Evolutionary conservation across 2,329 filamentous ascomycete genomes (phyloP).

Genomic region (Fusarium neocosmosporiellum): DNA sequence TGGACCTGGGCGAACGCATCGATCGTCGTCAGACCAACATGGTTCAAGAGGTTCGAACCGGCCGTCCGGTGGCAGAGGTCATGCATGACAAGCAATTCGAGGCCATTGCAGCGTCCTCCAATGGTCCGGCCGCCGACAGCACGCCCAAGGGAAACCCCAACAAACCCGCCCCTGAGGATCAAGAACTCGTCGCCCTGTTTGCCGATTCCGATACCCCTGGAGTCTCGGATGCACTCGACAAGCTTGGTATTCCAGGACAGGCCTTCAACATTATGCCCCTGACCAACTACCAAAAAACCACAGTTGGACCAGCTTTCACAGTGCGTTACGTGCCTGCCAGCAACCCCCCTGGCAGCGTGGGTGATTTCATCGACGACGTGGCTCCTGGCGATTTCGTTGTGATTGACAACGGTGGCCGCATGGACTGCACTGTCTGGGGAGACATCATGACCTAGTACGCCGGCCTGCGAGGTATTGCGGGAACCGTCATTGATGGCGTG

Average conservation of each 20-base stretch:
- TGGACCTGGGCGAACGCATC: background rate
- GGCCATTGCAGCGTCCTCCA: background rate
- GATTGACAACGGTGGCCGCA: constrained; percentile 49
- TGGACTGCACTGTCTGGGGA: constrained; percentile 50
- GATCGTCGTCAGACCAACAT: background rate
- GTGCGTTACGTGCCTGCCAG: constrained; percentile 45
- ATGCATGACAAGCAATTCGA: background rate
- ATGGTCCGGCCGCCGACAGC: background rate
- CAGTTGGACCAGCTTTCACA: constrained; percentile 48
- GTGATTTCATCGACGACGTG: background rate
- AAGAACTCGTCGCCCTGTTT: background rate
- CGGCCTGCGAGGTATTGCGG: constrained; percentile 42
- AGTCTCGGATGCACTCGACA: background rate
- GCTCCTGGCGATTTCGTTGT: constrained; percentile 46
- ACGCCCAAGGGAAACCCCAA: background rate
- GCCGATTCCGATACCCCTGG: background rate
- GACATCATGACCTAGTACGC: constrained; percentile 52
- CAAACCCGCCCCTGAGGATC: background rate
- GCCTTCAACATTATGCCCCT: constrained; percentile 32
- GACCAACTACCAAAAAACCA: constrained; percentile 43
- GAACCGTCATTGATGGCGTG: constrained; percentile 48
- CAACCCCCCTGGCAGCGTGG: background rate
- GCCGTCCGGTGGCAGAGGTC: background rate
- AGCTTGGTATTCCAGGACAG: constrained; percentile 24
- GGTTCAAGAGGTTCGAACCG: background rate